Percentiles rank a stretch among this genome's conserved stretches.
Evolutionary conservation across 164 flowering plant genomes (phyloP).

Genomic region (Taxillus chinensis): DNA sequence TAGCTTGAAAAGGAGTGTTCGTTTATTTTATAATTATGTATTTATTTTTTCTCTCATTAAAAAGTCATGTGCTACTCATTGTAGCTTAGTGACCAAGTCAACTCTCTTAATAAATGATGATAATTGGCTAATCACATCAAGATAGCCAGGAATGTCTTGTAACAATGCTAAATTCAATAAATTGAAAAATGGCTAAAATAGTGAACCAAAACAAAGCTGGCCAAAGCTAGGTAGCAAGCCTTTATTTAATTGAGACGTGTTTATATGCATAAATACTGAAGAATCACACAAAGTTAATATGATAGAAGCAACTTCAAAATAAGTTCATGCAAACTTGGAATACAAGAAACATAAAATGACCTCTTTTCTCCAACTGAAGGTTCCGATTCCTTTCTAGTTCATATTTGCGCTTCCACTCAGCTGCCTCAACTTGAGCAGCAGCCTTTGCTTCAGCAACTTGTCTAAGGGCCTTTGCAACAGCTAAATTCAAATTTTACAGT

Average conservation of each 20-base stretch:
- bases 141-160: too few relatives aligned
- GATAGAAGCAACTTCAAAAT: not conserved
- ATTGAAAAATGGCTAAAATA: too few relatives aligned
- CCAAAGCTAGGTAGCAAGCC: too few relatives aligned
- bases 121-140: too few relatives aligned
- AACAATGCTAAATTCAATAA: too few relatives aligned
- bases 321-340: conserved; percentile 1
- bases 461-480: conserved; percentile 87
- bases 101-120: too few relatives aligned
- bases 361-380: conserved; percentile 44
- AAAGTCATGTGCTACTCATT: too few relatives aligned
- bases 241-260: not conserved
- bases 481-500: conserved; percentile 21
- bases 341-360: conserved; percentile 22
- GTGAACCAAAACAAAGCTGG: too few relatives aligned
- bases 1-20: too few relatives aligned
- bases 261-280: not conserved
- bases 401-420: conserved; percentile 96
- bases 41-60: too few relatives aligned
- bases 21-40: too few relatives aligned
- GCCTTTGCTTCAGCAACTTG: conserved; percentile 89
- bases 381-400: conserved; percentile 69
- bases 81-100: too few relatives aligned
- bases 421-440: conserved; percentile 95
- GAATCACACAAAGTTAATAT: not conserved